phyloP scores from a whole-genome alignment of 2,329 filamentous ascomycete species.

The Colletotrichum scovillei region DNA sequence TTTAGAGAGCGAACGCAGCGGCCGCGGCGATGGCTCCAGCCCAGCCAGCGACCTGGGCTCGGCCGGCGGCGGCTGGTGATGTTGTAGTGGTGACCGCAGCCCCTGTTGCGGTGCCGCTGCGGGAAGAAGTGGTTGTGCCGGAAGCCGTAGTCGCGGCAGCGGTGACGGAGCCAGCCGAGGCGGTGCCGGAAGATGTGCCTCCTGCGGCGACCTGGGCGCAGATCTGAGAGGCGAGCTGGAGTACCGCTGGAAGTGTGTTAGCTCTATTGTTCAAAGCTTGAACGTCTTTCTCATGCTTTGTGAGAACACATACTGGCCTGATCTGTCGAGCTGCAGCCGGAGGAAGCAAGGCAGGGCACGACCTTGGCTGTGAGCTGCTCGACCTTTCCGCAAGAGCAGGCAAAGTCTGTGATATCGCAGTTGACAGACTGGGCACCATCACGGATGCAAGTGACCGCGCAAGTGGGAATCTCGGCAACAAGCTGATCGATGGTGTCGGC shows the following conservation, averaged over 20 bases:
- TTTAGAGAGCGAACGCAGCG: constrained; percentile 46
- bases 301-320: constrained; percentile 45
- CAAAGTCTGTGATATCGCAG: constrained; percentile 48
- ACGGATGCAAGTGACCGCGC: constrained; percentile 51
- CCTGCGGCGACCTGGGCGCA: constrained; percentile 35
- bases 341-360: constrained; percentile 48
- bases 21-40: constrained; percentile 44
- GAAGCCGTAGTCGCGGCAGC: constrained; percentile 32
- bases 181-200: background rate
- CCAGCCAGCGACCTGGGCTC: constrained; percentile 42
- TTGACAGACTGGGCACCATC: constrained; percentile 44
- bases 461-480: constrained; percentile 48
- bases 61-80: constrained; percentile 40
- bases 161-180: background rate
- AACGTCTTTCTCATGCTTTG: background rate
- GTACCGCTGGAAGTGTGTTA: constrained; percentile 36
- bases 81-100: constrained; percentile 24
- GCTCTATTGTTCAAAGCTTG: background rate
- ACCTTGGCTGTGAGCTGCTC: constrained; percentile 47
- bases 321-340: constrained; percentile 48
- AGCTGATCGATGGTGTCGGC: constrained; percentile 41
- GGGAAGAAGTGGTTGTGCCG: constrained; percentile 33
- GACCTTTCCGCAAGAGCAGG: constrained; percentile 52
- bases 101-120: constrained; percentile 36
- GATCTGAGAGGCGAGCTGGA: constrained; percentile 40